phyloP scores from a whole-genome alignment of 1,284 basidiomycete genomes.

The Neotropicomus parvogracilis region DNA sequence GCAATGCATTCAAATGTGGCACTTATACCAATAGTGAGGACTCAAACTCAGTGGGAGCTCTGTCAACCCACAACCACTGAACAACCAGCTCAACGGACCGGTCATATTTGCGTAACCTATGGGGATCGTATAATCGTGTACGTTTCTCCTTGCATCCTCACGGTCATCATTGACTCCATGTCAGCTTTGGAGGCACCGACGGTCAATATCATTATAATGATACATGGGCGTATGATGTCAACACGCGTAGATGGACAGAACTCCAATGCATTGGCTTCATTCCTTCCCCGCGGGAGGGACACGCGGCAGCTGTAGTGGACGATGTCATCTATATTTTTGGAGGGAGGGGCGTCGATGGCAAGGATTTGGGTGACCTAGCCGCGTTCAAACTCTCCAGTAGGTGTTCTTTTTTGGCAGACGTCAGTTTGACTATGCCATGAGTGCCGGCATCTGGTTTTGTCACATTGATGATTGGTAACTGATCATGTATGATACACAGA shows the following conservation, averaged over 20 bases:
- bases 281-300: slow-evolving; percentile 93
- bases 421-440: neutral
- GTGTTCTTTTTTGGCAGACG: slow-evolving; percentile 30
- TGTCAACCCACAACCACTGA: slow-evolving; percentile 62
- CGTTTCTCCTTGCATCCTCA: slow-evolving; percentile 28
- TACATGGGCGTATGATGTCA: slow-evolving; percentile 93
- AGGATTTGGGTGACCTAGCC: slow-evolving; percentile 91
- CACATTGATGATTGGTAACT: neutral
- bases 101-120: slow-evolving; percentile 86
- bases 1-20: slow-evolving; percentile 1
- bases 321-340: slow-evolving; percentile 99
- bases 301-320: slow-evolving; percentile 94
- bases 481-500: slow-evolving; percentile 38
- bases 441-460: neutral
- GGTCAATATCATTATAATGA: slow-evolving; percentile 99
- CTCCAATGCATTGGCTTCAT: slow-evolving; percentile 97
- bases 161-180: slow-evolving; percentile 13
- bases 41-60: slow-evolving; percentile 76
- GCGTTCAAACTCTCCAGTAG: slow-evolving; percentile 95
- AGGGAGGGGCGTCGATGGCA: slow-evolving; percentile 94
- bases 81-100: slow-evolving; percentile 84
- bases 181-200: slow-evolving; percentile 95
- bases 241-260: slow-evolving; percentile 84
- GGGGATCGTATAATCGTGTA: slow-evolving; percentile 87
- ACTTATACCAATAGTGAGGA: slow-evolving; percentile 51